Base-by-base conservation (phyloP, 768 basidiomycete genomes). In the Sutorius australiensis region DNA sequence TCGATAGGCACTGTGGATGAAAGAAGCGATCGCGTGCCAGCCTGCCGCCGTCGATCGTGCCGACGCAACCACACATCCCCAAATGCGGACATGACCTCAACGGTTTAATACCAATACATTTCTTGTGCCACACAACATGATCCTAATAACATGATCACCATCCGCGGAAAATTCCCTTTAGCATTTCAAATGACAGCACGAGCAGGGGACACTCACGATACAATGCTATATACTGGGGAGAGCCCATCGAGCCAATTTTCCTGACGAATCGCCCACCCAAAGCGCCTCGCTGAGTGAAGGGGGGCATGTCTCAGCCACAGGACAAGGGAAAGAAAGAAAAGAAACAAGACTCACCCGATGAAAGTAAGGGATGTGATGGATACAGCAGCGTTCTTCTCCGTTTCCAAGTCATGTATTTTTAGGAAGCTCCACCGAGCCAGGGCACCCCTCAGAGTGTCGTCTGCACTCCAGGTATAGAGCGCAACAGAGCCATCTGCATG, bases 401-500 rank as follows among this genome's bases (percentile, higher is more conserved):
- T 77, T 66, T 84, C 81, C 76, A 95, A 77, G 52, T 78, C 79
- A 59, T 87, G 75, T 51, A 91, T 72, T 13, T 82, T 81, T 10
- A 80, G 72, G 70, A 95, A 86, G 61, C 85, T 77, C 91, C 91
- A 94, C 46, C 73, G 72, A 2, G 90, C 85, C 61, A 77, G 80
- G 62, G 84, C 78, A 0, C 80, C 85, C 49, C 77, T 73, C 0
- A 80, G 82, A 0, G 89, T 87, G 12, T 82, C 81, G 54, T 92
- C 86, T 0, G 89, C 79, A 14, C 82, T 87, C 87, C 93, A 93
- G 1, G 92, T 89, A 55, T 89, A 76, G n/a, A 97, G 72, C 0
- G 82, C 81, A 48, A 93, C 85, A 3, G 83, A 78, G 7, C 91
- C 89, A 57, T 90, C 88, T 1, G 82, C 75, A 6, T 84, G 80